Evolutionary conservation across 768 basidiomycete species (phyloP).

Genomic region (Hygrophorus pudorinus): DNA sequence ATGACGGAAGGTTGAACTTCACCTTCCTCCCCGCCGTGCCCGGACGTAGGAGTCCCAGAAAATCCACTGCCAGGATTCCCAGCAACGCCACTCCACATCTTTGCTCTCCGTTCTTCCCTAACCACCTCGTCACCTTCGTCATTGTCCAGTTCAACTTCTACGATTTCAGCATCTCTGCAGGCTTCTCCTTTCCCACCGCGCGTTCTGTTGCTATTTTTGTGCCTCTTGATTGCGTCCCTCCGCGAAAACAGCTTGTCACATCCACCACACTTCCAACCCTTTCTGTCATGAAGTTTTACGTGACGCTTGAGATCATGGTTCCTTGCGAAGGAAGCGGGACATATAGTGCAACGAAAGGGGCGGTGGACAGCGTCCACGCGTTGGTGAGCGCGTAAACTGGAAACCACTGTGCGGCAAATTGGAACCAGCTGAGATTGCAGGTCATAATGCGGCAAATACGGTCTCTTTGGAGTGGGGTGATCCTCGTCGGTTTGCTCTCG

Average conservation of each 20-base stretch:
- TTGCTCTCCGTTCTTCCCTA: slow-evolving; percentile 50
- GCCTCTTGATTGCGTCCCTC: slow-evolving; percentile 72
- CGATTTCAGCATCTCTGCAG: slow-evolving; percentile 49
- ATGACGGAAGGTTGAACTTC: slow-evolving; percentile 44
- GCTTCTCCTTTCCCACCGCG: slow-evolving; percentile 40
- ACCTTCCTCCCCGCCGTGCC: slow-evolving; percentile 42
- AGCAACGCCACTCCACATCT: slow-evolving; percentile 58
- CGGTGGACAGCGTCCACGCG: slow-evolving; percentile 55
- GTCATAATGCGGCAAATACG: slow-evolving; percentile 32
- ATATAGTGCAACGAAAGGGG: slow-evolving; percentile 52
- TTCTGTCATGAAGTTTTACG: slow-evolving; percentile 57
- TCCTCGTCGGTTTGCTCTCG: slow-evolving; percentile 44
- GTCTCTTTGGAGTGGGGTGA: slow-evolving; percentile 31
- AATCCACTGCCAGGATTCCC: slow-evolving; percentile 27
- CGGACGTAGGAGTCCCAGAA: slow-evolving; percentile 7
- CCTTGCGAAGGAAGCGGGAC: slow-evolving; percentile 68
- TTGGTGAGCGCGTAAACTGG: slow-evolving; percentile 62
- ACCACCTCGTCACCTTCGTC: slow-evolving; percentile 33
- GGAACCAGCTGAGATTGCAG: slow-evolving; percentile 47
- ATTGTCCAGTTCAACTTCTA: slow-evolving; percentile 46
- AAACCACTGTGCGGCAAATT: slow-evolving; percentile 60
- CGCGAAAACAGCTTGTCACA: slow-evolving; percentile 68
- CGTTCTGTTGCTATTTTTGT: slow-evolving; percentile 50
- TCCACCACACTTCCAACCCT: slow-evolving; percentile 64
- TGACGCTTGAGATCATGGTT: slow-evolving; percentile 81